Evolutionary conservation across 2,329 filamentous ascomycete genomes (phyloP), one percentile per base, ranked within the genome.

Genomic region (Clonostachys chloroleuca): DNA sequence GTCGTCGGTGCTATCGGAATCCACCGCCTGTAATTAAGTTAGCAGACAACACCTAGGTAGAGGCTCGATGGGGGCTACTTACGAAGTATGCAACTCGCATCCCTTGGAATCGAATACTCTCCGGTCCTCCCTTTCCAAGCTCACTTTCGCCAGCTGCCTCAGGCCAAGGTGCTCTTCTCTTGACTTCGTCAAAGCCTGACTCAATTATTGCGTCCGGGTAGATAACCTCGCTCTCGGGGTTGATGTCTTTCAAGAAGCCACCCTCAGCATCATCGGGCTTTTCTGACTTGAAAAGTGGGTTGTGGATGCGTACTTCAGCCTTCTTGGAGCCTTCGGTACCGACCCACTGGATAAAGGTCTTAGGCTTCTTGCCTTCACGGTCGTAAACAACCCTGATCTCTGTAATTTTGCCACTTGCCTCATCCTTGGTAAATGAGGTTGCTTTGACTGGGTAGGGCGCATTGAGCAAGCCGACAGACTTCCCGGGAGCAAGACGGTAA

Each of bases 301-400:
- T 86, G 69, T 91, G 85, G 44, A 92, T 73, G 45, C 89, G 84
- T 36, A 83, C 86, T 64, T 89, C 84, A 12, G 84, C 86, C 51
- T 81, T 80, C 7, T 74, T 75, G 2, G 83, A 77, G 2, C 80
- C 84, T 39, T 82, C 78, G 13, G 82, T 56, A n/a, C 44, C 43
- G 5, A 95, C 87, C 91, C 90, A 95, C 60, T 95, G 89, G 62
- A 95, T 94, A 61, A 78, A 86, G 3, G 89, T 83, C 67, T 92
- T 91, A 41, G 85, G 83, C 56, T 82, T 80, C 59, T 83, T 81
- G 37, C 76, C 80, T 46, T 87, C 85, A 44, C 84, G 84, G 52
- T 86, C 84, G 50, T 82, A 84, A 12, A 59, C 53, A 13, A 50
- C 84, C 33, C 74, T 74, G 48, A 90, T 78, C 52, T 81, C 76